Base-by-base conservation (phyloP, 768 basidiomycete genomes). In the Suillus occidentalis region DNA sequence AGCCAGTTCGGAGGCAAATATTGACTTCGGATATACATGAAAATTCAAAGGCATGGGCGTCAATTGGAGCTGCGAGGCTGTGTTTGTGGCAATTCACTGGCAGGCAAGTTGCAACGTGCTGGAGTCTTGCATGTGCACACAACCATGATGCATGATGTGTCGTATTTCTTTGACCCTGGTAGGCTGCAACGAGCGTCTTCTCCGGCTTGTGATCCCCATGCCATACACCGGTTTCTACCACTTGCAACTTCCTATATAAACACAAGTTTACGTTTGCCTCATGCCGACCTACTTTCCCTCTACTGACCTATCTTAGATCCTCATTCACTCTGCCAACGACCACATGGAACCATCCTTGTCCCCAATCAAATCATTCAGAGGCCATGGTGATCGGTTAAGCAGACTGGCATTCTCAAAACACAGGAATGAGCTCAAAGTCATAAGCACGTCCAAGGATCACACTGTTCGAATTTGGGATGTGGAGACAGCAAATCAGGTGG, bases 401-500 rank as follows among this genome's bases (percentile, higher is more conserved):
- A 45, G 20, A 36, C 34, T n/a, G 43, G 20, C 20, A 8, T 43
- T 20, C 20, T 20, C 8, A 9, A 43, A 43, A 43, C 8, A 43
- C 0, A 0, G 20, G 7, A 1, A 43, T 9, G 20, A 20, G 0
- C 20, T 43, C 20, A 43, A 9, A 20, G 20, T 43, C 8, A 43
- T 20, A 3, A n/a, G 43, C 4, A 45, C 10, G 1, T 45, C 20
- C 20, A 10, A 4, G 0, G 20, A n/a, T 4, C 4, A 4, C 3
- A 45, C 20, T 1, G 20, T 45, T 45, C 43, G 43, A 1, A n/a
- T 45, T 2, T 45, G 20, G 10, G 20, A 45, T 1, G 43, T 45
- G 1, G 43, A 3, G 10, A 4, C 20, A 5, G 43, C 3, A 4
- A n/a, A 45, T 4, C 20, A 45, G 1, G 4, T 9, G 8, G 4